A percentile compares a stretch with the other conserved stretches of the same genome.
phyloP scores from a whole-genome alignment of 208 protist species.

The Crithidia mellificae region DNA sequence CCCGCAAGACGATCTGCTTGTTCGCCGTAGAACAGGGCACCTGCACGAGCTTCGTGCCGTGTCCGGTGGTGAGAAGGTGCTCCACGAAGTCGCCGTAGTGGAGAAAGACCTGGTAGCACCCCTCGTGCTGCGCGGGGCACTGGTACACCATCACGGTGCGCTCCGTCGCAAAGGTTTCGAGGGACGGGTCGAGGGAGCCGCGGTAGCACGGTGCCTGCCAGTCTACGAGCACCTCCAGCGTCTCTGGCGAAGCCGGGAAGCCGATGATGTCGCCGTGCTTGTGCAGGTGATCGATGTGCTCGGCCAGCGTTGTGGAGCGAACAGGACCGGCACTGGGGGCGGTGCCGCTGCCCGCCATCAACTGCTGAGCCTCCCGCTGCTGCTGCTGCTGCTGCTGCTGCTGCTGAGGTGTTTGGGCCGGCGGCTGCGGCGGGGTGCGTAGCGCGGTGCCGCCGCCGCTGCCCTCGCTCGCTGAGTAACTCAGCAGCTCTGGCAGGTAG shows the following conservation, averaged over 20 bases:
- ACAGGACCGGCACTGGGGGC: slow-evolving; percentile 1
- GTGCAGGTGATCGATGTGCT: slow-evolving; percentile 38
- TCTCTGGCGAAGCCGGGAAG: slow-evolving; percentile 38
- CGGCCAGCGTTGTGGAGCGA: slow-evolving; percentile 28
- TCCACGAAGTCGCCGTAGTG: slow-evolving; percentile 61
- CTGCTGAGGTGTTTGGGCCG: background rate
- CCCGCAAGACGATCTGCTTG: background rate
- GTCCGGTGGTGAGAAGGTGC: slow-evolving; percentile 46
- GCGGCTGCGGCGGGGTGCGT: background rate
- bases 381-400: slow-evolving; percentile 2
- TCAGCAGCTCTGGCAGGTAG: slow-evolving; percentile 31
- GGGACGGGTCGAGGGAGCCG: slow-evolving; percentile 26
- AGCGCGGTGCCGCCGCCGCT: too few relatives aligned
- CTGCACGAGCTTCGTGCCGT: slow-evolving; percentile 19
- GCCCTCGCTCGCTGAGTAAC: slow-evolving; percentile 15
- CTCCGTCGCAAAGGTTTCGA: slow-evolving; percentile 4
- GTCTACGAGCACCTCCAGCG: slow-evolving; percentile 66
- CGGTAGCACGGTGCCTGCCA: slow-evolving; percentile 21
- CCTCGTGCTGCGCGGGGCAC: slow-evolving; percentile 30
- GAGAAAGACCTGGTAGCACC: slow-evolving; percentile 56
- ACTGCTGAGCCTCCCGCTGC: background rate
- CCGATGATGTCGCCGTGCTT: slow-evolving; percentile 46
- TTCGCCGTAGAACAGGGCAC: background rate
- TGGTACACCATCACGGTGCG: slow-evolving; percentile 41
- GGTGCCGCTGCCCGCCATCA: background rate